Percentiles rank a stretch among this genome's conserved stretches.
Conservation (phyloP, 2,329 filamentous ascomycete genomes). For the Penicillium expansum region DNA sequence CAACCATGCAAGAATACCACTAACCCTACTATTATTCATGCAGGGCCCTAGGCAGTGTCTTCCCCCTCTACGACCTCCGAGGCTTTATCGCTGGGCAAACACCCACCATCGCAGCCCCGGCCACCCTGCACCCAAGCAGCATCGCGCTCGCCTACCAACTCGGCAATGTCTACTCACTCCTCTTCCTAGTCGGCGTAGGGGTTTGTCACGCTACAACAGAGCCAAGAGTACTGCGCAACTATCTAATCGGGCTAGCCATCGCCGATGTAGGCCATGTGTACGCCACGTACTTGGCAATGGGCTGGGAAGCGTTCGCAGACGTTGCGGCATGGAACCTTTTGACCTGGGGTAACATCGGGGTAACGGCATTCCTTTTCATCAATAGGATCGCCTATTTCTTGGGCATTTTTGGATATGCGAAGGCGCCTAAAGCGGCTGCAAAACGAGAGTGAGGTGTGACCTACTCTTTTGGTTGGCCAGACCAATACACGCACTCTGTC, state of each 20-base stretch:
- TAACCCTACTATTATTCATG: background rate
- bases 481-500: background rate
- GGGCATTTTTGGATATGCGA: constrained; percentile 56
- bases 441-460: constrained; percentile 41
- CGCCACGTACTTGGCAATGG: constrained; percentile 59
- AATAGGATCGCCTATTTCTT: constrained; percentile 58
- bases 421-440: constrained; percentile 18
- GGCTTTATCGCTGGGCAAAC: constrained; percentile 66
- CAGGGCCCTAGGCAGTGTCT: constrained; percentile 60
- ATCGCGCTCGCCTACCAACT: constrained; percentile 64
- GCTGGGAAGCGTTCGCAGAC: constrained; percentile 53
- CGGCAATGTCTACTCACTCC: constrained; percentile 66
- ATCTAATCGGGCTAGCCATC: constrained; percentile 62
- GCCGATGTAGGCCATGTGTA: constrained; percentile 68
- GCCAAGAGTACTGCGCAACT: constrained; percentile 63
- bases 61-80: constrained; percentile 55
- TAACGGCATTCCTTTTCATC: constrained; percentile 59
- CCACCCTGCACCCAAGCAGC: constrained; percentile 38
- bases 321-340: constrained; percentile 64
- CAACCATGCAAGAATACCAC: constrained; percentile 5
- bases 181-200: constrained; percentile 62
- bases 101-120: constrained; percentile 36
- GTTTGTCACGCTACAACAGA: constrained; percentile 65
- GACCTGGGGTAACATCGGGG: constrained; percentile 70
- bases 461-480: constrained; percentile 7